A percentile compares a stretch with the other conserved stretches of the same genome.
These are phyloP conservation scores for Phytophthora pisi DNA, from an alignment of 352 stramenopile genomes.

Conservation along the genomic window DNA sequence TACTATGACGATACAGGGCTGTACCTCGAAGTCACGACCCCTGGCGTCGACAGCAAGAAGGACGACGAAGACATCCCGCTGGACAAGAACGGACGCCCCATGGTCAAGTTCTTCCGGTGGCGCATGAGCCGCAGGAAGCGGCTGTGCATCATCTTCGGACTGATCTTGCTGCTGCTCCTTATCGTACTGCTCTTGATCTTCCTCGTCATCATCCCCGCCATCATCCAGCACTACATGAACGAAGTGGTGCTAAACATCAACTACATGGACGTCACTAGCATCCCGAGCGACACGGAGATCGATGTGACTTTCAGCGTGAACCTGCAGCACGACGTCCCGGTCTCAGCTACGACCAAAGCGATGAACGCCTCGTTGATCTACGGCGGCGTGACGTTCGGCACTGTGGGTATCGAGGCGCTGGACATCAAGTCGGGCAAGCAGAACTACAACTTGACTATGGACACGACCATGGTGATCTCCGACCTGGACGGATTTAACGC, in stretches of 20 bases:
- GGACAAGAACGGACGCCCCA: conserved; percentile 25
- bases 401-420: conserved; percentile 46
- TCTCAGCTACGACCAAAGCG: conserved; percentile 49
- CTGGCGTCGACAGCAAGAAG: conserved; percentile 25
- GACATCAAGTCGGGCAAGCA: conserved; percentile 50
- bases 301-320: conserved; percentile 60
- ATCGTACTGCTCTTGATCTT: conserved; percentile 65
- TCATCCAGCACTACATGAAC: conserved; percentile 67
- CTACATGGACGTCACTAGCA: conserved; percentile 63
- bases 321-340: conserved; percentile 44
- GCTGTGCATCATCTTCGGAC: conserved; percentile 36
- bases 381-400: conserved; percentile 43
- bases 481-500: conserved; percentile 51
- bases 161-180: conserved; percentile 40
- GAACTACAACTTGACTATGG: conserved; percentile 60
- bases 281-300: conserved; percentile 44
- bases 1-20: conserved; percentile 26
- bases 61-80: conserved; percentile 19
- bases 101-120: conserved; percentile 59
- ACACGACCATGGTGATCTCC: conserved; percentile 40
- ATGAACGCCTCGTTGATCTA: conserved; percentile 50
- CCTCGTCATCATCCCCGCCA: conserved; percentile 48
- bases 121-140: conserved; percentile 50
- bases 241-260: conserved; percentile 60
- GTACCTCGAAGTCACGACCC: conserved; percentile 20